Base-by-base conservation (phyloP, 192 early-diverging fungal species). In the Rhizophagus clarus region DNA sequence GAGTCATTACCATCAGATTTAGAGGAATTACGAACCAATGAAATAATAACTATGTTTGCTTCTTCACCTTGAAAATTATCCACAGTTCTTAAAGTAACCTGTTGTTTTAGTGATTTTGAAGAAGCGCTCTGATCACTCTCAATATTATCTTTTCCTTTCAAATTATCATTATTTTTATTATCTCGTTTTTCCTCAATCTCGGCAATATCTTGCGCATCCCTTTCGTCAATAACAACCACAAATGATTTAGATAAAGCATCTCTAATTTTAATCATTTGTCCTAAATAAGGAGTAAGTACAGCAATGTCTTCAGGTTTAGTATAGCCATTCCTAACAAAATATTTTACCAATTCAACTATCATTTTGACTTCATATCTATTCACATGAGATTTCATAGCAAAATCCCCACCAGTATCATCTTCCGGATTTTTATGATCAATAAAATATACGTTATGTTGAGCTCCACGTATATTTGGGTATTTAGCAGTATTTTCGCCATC, bases 281-380 rank as follows among this genome's bases (percentile, higher is more conserved):
- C 89, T 0, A 87, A 79, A 37, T 90, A 90, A 24, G 87, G 87
- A 4, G 89, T 90, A 26, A 90, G 78, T 22, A 90, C 84, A 0
- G 89, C 84, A 68, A 90, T 90, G 20, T 88, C 86, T 0, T 80
- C 83, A 1, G 81, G 81, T 31, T 83, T 63, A 45, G 82, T 79
- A 61, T 89, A 87, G 22, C 89, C 89, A 74, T 89, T 87, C 28
- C 83, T 79, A 45, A 90, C 81, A 9, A 90, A 77, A 61, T 90
- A 88, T 0, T 81, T 79, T 0, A 86, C 84, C 2, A 90, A 61
- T 20, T 83, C 76, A 7, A 83, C 86, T 2, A 85, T 83, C 88
- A 90, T 90, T 32, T 83, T 61, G 10, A 83, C 88, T 49, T 90
- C 89, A 75, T 85, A 87, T 8, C 61, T 72, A 63, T 87, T 90